Conservation (phyloP, 1,284 basidiomycete genomes). For the Rugosomyces carneus region DNA sequence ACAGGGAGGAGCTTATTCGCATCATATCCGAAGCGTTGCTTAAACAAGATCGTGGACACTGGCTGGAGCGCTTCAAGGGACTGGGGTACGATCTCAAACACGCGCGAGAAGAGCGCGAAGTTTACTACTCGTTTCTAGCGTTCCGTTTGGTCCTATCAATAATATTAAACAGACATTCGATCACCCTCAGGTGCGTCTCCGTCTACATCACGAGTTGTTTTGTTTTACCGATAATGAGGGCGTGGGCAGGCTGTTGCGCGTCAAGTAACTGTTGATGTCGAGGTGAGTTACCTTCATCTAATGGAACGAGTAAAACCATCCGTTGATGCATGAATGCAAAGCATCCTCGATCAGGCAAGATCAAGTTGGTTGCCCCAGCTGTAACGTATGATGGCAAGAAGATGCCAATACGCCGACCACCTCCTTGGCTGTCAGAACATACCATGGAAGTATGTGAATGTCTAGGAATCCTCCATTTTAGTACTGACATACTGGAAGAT, state of each 20-base stretch:
- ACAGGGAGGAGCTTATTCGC: constrained; percentile 68
- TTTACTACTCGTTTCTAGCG: constrained; percentile 46
- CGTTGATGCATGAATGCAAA: constrained; percentile 21
- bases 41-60: constrained; percentile 56
- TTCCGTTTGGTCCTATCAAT: constrained; percentile 92
- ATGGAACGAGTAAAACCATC: background rate
- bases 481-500: constrained; percentile 36
- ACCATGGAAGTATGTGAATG: constrained; percentile 57
- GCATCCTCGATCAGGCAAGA: constrained; percentile 75
- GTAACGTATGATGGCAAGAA: constrained; percentile 84
- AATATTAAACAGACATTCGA: constrained; percentile 87
- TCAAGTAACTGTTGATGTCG: constrained; percentile 39
- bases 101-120: too few species aligned
- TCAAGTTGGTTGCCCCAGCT: constrained; percentile 84
- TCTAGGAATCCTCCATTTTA: background rate
- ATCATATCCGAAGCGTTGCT: constrained; percentile 64
- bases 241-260: constrained; percentile 35
- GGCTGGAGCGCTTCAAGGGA: constrained; percentile 71
- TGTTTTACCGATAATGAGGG: background rate
- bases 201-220: background rate
- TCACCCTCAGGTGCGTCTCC: constrained; percentile 71
- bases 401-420: constrained; percentile 69
- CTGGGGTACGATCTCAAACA: constrained; percentile 49
- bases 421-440: constrained; percentile 83
- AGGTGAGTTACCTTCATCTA: constrained; percentile 27